These are phyloP conservation scores for Pseudonitzschia multiseries DNA, from an alignment of 108 stramenopile species.

Conservation along the genomic window DNA sequence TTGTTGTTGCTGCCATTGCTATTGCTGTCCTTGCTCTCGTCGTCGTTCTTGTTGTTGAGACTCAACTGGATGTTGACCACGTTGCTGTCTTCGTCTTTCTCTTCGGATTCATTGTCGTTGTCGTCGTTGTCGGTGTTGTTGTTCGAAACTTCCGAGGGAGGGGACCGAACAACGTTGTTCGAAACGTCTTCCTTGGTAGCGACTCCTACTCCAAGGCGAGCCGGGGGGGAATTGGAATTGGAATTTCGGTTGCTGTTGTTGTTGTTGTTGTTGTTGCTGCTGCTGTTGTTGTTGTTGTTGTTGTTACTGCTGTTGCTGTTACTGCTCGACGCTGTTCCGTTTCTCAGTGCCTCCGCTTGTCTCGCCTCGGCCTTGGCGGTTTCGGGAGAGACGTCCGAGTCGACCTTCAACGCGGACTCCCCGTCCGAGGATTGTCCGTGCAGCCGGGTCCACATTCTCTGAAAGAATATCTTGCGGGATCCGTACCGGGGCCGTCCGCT, in stretches of 20 bases:
- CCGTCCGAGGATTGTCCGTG: conserved; percentile 29
- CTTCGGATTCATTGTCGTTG: not conserved
- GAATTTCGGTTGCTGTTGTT: too few relatives aligned
- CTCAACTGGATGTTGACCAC: not conserved
- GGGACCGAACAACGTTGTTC: not conserved
- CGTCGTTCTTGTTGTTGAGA: not conserved
- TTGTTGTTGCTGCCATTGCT: too few relatives aligned
- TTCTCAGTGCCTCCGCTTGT: not conserved
- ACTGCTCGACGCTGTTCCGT: not conserved
- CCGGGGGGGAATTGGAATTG: not conserved
- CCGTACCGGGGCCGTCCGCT: conserved; percentile 69
- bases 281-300: not conserved
- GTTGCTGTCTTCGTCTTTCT: not conserved
- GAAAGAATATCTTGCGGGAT: conserved; percentile 75
- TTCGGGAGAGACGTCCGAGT: conserved; percentile 23
- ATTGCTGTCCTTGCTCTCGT: not conserved
- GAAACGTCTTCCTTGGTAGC: conserved; percentile 1
- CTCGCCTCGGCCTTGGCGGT: not conserved
- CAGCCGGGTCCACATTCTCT: conserved; percentile 68
- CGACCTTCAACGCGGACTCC: conserved; percentile 19
- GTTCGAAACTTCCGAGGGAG: conserved; percentile 3
- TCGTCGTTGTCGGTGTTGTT: conserved; percentile 4
- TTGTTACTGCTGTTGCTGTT: too few relatives aligned
- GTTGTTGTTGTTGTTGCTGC: too few relatives aligned
- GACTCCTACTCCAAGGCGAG: not conserved